Percentiles rank a stretch among this genome's conserved stretches.
These are phyloP conservation scores for Ceratobasidium sp. DNA, from an alignment of 1,284 basidiomycete species.

Conservation along the genomic window DNA sequence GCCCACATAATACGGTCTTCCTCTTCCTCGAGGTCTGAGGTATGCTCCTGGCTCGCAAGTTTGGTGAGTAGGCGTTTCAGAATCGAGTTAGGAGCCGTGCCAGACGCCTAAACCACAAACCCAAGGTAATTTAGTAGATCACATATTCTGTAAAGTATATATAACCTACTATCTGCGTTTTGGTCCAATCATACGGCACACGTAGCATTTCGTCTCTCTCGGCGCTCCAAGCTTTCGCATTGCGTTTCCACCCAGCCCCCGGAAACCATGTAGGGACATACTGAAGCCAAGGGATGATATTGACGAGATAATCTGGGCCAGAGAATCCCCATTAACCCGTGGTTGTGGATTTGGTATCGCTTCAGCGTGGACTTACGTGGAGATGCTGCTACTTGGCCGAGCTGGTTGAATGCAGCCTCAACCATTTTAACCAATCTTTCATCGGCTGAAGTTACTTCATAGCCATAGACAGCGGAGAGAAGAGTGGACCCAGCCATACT, in stretches of 20 bases:
- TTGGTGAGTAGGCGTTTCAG: not conserved
- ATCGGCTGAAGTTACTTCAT: conserved; percentile 29
- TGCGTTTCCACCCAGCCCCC: conserved; percentile 23
- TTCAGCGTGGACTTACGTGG: not conserved
- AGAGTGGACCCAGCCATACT: conserved; percentile 7
- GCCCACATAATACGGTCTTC: conserved; percentile 20
- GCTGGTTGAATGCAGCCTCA: not conserved
- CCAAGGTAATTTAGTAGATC: not conserved
- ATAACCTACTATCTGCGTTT: conserved; percentile 13
- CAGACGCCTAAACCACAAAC: not conserved
- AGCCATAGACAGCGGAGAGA: conserved; percentile 31
- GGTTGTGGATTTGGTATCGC: not conserved
- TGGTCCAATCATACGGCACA: conserved; percentile 29
- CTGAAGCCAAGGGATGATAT: conserved; percentile 35
- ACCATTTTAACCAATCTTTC: conserved; percentile 32
- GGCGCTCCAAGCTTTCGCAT: conserved; percentile 10
- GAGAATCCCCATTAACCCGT: not conserved
- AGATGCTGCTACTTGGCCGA: conserved; percentile 7
- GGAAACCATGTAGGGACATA: conserved; percentile 43
- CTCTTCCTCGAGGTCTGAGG: not conserved
- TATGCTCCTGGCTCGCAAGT: not conserved
- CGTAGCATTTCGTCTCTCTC: conserved; percentile 31
- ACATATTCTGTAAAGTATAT: not conserved
- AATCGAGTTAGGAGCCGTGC: not conserved
- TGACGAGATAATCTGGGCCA: conserved; percentile 22